Evolutionary conservation across 768 basidiomycete species (phyloP), one percentile per base, ranked within the genome.

Genomic region (Termitomyces sp.): DNA sequence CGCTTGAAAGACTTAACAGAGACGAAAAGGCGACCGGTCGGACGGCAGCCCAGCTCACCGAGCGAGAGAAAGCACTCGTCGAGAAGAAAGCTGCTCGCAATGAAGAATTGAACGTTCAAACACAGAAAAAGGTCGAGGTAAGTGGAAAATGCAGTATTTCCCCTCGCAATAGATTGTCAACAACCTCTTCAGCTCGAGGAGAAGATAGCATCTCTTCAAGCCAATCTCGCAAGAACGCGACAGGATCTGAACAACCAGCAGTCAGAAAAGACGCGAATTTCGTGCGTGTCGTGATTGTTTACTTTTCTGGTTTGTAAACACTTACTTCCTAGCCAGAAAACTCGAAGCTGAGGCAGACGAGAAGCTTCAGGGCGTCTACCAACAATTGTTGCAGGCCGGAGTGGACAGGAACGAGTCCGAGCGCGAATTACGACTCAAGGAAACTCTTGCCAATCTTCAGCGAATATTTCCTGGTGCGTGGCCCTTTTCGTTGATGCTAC

Each of bases 291-390:
- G 60, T 40, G 42, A 11, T 25, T 20, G 15, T 52, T 10, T 32
- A 54, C n/a, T 5, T 6, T 8, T 8, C 14, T n/a, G 51, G 53
- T 25, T 5, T 5, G 40, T 36, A 10, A 61, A 32, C 38, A 36
- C 36, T 50, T 31, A 48, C 48, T 32, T 29, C 48, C 57, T 46
- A 15, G 34, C 34, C 65, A 98, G 95, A 50, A 91, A 93, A 77
- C 83, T 94, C 12, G 95, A 97, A 72, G 84, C 86, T 0, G 96
- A 99, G 68, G 84, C 89, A 31, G 96, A 96, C 70, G 96, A 96
- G 74, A 95, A 96, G 70, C 83, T 99, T 5, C 82, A 87, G 56
- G 87, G 86, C 14, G 81, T 92, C 3, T 91, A 92, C 69, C 82
- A 87, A 51, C 89, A 97, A 68, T 83, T 99, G 3, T 77, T 94